Evolutionary conservation across 176 grass and related monocot species (phyloP).

Genomic region (Triticum monococcum): DNA sequence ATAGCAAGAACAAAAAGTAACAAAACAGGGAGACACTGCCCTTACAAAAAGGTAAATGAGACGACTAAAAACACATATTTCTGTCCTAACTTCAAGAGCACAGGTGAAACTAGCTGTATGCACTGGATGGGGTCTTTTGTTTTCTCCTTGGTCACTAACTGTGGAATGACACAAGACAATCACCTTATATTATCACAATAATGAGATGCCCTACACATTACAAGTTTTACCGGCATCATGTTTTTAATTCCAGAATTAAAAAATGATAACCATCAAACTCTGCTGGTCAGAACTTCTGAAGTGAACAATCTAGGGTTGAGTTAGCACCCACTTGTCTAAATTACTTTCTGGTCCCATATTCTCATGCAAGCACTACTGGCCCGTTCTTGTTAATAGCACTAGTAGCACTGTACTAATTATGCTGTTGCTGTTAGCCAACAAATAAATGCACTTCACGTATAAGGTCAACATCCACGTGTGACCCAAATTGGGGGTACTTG

Average conservation of each 20-base stretch:
- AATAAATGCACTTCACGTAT: constrained; percentile 18
- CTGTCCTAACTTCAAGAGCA: constrained; percentile 17
- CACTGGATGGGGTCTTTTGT: background rate
- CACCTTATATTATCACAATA: constrained; percentile 9
- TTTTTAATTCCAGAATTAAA: background rate
- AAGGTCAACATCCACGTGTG: background rate
- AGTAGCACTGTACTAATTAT: background rate
- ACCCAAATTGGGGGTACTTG: background rate
- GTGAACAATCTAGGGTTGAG: background rate
- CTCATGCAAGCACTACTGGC: constrained; percentile 1
- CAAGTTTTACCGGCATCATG: background rate
- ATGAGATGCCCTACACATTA: background rate
- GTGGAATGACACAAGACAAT: background rate
- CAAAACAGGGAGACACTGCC: background rate
- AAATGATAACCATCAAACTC: constrained; percentile 18
- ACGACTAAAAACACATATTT: constrained; percentile 2
- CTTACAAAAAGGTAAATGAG: background rate
- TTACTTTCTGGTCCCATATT: constrained; percentile 10
- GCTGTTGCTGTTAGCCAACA: background rate
- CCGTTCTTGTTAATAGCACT: background rate
- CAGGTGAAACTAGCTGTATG: background rate
- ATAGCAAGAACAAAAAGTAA: background rate
- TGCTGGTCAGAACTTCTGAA: constrained; percentile 10
- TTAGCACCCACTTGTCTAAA: background rate
- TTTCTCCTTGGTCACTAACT: background rate